Evolutionary conservation across 495 filamentous ascomycete species (phyloP).

Genomic region (Lasiosphaeriaceae sp.): DNA sequence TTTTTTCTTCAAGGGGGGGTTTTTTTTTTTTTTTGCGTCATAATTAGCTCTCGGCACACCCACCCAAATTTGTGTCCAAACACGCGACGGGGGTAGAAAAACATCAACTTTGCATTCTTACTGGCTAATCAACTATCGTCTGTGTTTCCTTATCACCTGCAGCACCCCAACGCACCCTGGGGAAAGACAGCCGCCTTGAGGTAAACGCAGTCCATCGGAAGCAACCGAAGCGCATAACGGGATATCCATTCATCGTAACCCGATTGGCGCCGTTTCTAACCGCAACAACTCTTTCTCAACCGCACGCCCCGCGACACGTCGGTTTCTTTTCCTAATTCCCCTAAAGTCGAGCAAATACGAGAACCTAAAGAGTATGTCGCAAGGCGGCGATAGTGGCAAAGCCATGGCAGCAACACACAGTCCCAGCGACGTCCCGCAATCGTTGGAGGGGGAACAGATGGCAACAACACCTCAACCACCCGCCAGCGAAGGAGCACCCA

Average conservation of each 20-base stretch:
- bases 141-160: not conserved
- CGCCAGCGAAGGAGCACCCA: too few relatives aligned
- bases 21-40: not conserved
- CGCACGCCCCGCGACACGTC: not conserved
- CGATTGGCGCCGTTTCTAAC: not conserved
- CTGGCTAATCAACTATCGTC: conserved; percentile 4
- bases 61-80: conserved; percentile 23
- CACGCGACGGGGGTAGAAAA: conserved; percentile 2
- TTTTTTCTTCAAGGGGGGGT: not conserved
- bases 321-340: not conserved
- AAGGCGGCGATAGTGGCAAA: not conserved
- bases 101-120: conserved; percentile 9
- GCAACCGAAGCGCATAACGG: too few relatives aligned
- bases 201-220: too few relatives aligned
- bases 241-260: not conserved
- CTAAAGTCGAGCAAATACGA: too few relatives aligned
- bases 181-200: too few relatives aligned
- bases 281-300: not conserved
- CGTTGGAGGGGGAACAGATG: too few relatives aligned
- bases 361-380: not conserved
- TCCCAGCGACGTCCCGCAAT: not conserved
- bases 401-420: not conserved
- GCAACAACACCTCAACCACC: too few relatives aligned
- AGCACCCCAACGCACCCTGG: too few relatives aligned
- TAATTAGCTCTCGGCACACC: not conserved